These are phyloP conservation scores for Globisporangium parvum DNA, from an alignment of 352 stramenopile genomes.

Conservation along the genomic window DNA sequence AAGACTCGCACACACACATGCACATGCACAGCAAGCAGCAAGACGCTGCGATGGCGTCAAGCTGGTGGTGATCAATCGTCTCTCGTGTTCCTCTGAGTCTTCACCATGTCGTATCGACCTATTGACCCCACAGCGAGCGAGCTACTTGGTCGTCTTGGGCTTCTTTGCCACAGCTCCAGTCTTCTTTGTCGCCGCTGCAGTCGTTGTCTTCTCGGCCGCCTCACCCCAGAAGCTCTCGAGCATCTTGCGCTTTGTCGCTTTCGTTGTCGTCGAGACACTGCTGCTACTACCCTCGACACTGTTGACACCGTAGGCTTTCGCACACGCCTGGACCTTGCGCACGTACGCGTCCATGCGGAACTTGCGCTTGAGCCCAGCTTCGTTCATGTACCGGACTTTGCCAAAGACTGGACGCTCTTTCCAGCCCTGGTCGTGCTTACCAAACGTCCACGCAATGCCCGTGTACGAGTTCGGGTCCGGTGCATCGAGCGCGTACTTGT, in stretches of 20 bases:
- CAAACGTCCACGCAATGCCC: conserved; percentile 79
- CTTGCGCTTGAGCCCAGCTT: conserved; percentile 96
- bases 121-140: not conserved
- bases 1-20: too few species aligned
- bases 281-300: not conserved
- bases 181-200: not conserved
- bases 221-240: conserved; percentile 18
- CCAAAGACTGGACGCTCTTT: conserved; percentile 96
- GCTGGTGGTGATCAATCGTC: too few species aligned
- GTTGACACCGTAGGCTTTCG: not conserved
- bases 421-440: conserved; percentile 97
- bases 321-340: conserved; percentile 37
- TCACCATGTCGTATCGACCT: not conserved
- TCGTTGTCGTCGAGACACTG: not conserved
- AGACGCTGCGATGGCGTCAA: too few species aligned
- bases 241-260: conserved; percentile 24
- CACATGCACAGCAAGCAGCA: too few species aligned
- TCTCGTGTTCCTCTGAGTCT: too few species aligned
- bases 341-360: conserved; percentile 93
- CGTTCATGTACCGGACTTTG: conserved; percentile 99
- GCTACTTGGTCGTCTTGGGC: conserved; percentile 2
- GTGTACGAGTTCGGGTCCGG: conserved; percentile 94
- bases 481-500: conserved; percentile 97
- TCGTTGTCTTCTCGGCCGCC: not conserved
- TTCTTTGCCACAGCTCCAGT: not conserved